A percentile compares a stretch with the other conserved stretches of the same genome.
phyloP scores from a whole-genome alignment of 2,329 filamentous ascomycete species.

The Cercospora sojina region DNA sequence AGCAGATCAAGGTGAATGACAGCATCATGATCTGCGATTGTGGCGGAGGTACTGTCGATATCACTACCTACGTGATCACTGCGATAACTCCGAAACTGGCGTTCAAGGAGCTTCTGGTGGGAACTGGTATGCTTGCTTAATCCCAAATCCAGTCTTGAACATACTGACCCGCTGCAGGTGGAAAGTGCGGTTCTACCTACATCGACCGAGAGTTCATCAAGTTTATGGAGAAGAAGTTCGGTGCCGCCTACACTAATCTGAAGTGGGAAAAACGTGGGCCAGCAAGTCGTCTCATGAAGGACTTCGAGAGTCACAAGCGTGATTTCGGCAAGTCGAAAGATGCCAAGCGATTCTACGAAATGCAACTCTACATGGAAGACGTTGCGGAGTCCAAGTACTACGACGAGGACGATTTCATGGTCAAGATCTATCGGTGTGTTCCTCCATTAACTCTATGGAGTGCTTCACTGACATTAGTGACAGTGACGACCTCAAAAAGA shows the following conservation, averaged over 20 bases:
- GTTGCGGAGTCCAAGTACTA: conserved; percentile 4
- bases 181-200: conserved; percentile 24
- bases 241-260: conserved; percentile 5
- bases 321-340: conserved; percentile 15
- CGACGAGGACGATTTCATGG: conserved; percentile 1
- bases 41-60: conserved; percentile 23
- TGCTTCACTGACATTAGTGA: neutral
- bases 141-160: too few species aligned
- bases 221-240: conserved; percentile 19
- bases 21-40: conserved; percentile 21
- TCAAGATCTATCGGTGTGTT: conserved; percentile 1
- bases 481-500: conserved; percentile 2
- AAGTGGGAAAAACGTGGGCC: conserved; percentile 13
- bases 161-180: neutral
- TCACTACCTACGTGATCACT: conserved; percentile 18
- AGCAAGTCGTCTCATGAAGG: conserved; percentile 18
- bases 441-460: neutral
- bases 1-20: conserved; percentile 11
- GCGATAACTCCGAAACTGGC: neutral
- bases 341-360: conserved; percentile 1
- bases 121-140: conserved; percentile 6
- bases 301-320: conserved; percentile 17
- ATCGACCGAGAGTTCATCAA: conserved; percentile 21
- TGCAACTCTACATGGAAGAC: neutral
- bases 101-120: conserved; percentile 19